Evolutionary conservation across 805 yeast genomes (phyloP), one percentile per base, ranked within the genome.

Genomic region (Zygoascus bituminiphila): DNA sequence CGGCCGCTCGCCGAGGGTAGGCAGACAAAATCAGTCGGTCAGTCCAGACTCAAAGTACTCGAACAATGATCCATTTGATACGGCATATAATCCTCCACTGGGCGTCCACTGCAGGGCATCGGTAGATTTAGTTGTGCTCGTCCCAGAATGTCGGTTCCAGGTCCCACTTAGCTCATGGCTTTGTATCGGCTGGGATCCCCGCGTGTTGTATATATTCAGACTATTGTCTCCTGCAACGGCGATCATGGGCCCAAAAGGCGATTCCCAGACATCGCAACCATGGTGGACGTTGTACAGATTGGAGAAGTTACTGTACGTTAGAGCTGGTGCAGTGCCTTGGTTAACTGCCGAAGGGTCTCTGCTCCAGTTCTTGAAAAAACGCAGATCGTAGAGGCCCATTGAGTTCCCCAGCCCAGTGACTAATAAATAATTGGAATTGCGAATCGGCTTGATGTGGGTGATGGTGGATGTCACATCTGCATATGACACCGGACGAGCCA

Each of bases 321-420:
- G 35, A 8, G 33, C 44, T 4, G 43, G 39, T 12, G 17, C 20
- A 33, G 29, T 46, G 12, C 25, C 46, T 35, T 38, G 44, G 7
- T 15, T 15, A 12, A 29, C 15, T 29, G 33, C 33, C 33, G 33
- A 29, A 29, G 33, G n/a, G 33, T 29, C 33, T 12, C n/a, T 29
- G 33, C 33, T 29, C 33, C 33, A 29, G 33, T 29, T 15, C 10
- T 45, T 29, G 12, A 41, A 14, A 7, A 36, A 37, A 22, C 55
- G 44, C 2, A 45, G 19, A 41, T 52, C 54, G 45, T 50, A 53
- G 14, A 52, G 37, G 14, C 52, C 25, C 14, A 58, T 51, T 5
- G 53, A 45, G 25, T 56, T 56, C 12, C 48, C 53, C 4, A 59
- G 48, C 1, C 63, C 63, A 25, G 57, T 51, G 21, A 52, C 51